Base-by-base conservation (phyloP, 257 asterid genomes). In the Lycium barbarum region DNA sequence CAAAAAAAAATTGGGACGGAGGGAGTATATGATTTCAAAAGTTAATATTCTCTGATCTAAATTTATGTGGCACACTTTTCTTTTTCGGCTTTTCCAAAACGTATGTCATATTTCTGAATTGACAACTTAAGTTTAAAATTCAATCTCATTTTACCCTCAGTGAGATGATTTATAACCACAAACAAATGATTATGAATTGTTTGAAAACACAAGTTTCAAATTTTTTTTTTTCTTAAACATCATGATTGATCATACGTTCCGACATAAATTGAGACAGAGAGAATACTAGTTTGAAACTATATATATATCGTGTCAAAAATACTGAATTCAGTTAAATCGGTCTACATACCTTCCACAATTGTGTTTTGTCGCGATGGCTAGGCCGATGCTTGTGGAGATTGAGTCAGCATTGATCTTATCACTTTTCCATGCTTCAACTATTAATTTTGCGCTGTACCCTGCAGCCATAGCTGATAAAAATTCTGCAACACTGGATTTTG, bases 381-480 rank as follows among this genome's bases (percentile, higher is more conserved):
- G 84, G 14, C 87, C 90, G 8, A 84, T 65, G 86, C 92, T 89
- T 33, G 79, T 83, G 4, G 38, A 33, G 1, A 83, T 80, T 2
- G 81, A 74, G 7, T 51, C 61, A 49, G 62, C 20, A 71, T 71
- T 71, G 2, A 40, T 68, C 26, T 68, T 68, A 68, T 40, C 35
- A 13, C 20, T 7, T 51, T 22, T 79, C 92, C 90, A 74, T 49
- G 88, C 89, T 85, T 89, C 92, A 10, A 89, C 89, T 2, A 81
- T 86, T 55, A 89, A 80, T 45, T 81, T 84, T 17, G 90, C 83
- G 53, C 86, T 86, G 88, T 90, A 88, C 2, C 92, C 92, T 4
- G 86, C 89, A 1, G 90, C 92, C 92, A 80, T 80, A 61, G 92
- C 89, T 38, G 92, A 89, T 72, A 88, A 66, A 33, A 86, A 68